Base-by-base conservation (phyloP, 2,329 filamentous ascomycete species). In the Phoma sp. region DNA sequence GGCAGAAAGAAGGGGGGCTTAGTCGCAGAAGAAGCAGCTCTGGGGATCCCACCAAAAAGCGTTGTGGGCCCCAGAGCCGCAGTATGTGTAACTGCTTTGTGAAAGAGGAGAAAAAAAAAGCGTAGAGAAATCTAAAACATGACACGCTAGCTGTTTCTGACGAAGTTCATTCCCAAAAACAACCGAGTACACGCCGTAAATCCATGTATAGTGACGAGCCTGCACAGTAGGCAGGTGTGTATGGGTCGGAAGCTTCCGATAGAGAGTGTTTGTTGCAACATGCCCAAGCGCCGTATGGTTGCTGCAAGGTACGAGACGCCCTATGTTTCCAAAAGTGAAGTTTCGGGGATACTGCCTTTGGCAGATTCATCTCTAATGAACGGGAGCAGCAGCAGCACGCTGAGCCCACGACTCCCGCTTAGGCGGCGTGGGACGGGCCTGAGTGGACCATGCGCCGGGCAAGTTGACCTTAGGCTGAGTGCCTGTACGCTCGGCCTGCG, bases 361-460 rank as follows among this genome's bases (percentile, higher is more conserved):
- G 33, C 24, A 46, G 9, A 5, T 37, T 37, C 7, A 22, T 18
- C 14, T 38, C 29, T 56, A 56, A 33, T 56, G 53, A 11, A 43
- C 53, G 4, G 47, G 36, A 35, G 52, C 52, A 36, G 53, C 53
- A 33, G 53, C 53, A 33, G 52, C 52, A 33, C 47, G 53, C 43
- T 56, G 47, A 25, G 53, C 53, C 53, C 53, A 56, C 8, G 53
- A 56, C 29, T 56, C 53, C 55, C 40, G 61, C 44, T 52, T 66
- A 32, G 51, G 53, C 55, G 62, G 29, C 24, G 58, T 53, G 10
- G 32, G 2, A 27, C 69, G 70, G 40, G 58, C 64, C 49, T 58
- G 69, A 46, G 54, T 63, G 18, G 57, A 38, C 71, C 69, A 74
- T 14, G 62, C 49, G 52, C 52, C 68, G 24, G 67, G 46, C 7